A percentile compares a stretch with the other conserved stretches of the same genome.
Conservation (phyloP, 768 basidiomycete species). For the Tulasnella sp. region DNA sequence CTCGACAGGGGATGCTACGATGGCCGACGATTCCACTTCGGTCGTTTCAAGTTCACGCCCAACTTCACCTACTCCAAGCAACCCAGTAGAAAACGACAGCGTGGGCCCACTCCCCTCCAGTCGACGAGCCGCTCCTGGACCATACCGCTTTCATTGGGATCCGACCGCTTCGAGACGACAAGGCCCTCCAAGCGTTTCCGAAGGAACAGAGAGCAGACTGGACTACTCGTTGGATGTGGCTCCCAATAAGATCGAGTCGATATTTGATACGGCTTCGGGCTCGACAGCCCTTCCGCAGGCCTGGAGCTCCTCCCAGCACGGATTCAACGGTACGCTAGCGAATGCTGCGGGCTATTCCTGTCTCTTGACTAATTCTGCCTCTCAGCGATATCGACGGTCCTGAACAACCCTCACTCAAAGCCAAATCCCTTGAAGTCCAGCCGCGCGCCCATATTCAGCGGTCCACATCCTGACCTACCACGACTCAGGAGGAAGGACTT, state of each 20-base stretch:
- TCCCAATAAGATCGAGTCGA: slow-evolving; percentile 12
- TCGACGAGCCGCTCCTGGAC: slow-evolving; percentile 17
- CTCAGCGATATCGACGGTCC: slow-evolving; percentile 86
- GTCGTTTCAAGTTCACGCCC: slow-evolving; percentile 21
- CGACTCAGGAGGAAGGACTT: slow-evolving; percentile 81
- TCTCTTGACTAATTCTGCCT: slow-evolving; percentile 4
- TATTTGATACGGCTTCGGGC: slow-evolving; percentile 22
- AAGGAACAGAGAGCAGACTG: slow-evolving; percentile 24
- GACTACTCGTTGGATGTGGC: slow-evolving; percentile 12
- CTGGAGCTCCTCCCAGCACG: slow-evolving; percentile 46
- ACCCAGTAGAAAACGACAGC: slow-evolving; percentile 13
- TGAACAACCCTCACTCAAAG: slow-evolving; percentile 82
- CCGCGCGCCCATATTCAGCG: slow-evolving; percentile 71
- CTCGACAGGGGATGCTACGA: not conserved
- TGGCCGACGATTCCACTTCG: slow-evolving; percentile 18
- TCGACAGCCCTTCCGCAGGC: slow-evolving; percentile 21
- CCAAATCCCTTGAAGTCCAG: slow-evolving; percentile 79
- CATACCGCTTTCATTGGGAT: slow-evolving; percentile 29
- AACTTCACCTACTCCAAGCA: slow-evolving; percentile 20
- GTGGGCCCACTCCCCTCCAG: slow-evolving; percentile 14
- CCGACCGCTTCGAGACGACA: slow-evolving; percentile 12
- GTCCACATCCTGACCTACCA: slow-evolving; percentile 68
- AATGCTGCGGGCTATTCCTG: not conserved
- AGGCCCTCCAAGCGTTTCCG: slow-evolving; percentile 27
- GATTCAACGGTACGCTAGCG: slow-evolving; percentile 71